phyloP scores from a whole-genome alignment of 2,329 filamentous ascomycete species.

The Cryphonectria nitschkei region DNA sequence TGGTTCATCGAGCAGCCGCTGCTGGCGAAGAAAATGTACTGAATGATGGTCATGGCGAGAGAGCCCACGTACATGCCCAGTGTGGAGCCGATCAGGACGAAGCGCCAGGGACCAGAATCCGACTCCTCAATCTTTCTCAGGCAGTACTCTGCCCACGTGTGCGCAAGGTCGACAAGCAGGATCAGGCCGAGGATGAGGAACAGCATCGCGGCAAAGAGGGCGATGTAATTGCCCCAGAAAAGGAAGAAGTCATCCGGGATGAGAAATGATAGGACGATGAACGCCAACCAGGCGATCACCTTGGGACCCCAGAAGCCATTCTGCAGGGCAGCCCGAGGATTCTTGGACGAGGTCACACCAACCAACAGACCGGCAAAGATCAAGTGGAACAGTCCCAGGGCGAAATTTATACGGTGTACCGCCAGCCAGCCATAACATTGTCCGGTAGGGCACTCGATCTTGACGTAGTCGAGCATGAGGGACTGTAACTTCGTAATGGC shows the following conservation, averaged over 20 bases:
- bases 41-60: constrained; percentile 90
- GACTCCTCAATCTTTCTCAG: constrained; percentile 89
- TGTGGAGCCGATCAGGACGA: constrained; percentile 87
- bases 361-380: constrained; percentile 83
- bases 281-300: constrained; percentile 82
- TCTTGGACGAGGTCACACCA: constrained; percentile 84
- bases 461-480: constrained; percentile 92
- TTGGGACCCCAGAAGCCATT: constrained; percentile 99
- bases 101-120: constrained; percentile 83
- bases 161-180: constrained; percentile 89
- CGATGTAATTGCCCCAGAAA: constrained; percentile 93
- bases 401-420: constrained; percentile 97
- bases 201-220: constrained; percentile 84
- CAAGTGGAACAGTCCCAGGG: constrained; percentile 90
- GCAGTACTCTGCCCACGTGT: constrained; percentile 97
- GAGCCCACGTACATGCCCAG: constrained; percentile 91
- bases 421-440: constrained; percentile 95
- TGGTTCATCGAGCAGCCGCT: constrained; percentile 93
- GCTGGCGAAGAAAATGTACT: constrained; percentile 94
- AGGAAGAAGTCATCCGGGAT: constrained; percentile 96
- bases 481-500: constrained; percentile 94
- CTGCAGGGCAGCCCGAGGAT: constrained; percentile 84
- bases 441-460: constrained; percentile 87
- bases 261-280: constrained; percentile 91
- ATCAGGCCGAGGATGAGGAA: constrained; percentile 93